A percentile compares a stretch with the other conserved stretches of the same genome.
Conservation (phyloP, 1,139 yeast species). For the Geotrichum restrictum region DNA sequence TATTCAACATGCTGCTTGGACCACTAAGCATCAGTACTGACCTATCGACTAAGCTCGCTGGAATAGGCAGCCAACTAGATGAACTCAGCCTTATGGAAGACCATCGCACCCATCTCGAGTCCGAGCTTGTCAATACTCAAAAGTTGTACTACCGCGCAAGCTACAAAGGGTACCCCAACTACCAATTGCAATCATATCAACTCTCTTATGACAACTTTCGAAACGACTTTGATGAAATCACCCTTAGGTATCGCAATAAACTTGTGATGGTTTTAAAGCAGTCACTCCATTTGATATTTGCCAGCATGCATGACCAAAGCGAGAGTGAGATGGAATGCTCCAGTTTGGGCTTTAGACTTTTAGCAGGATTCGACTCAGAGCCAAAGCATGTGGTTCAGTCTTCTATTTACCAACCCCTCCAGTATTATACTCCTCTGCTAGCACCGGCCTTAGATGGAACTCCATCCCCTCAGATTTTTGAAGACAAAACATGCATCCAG, state of each 20-base stretch:
- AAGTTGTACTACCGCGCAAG: conserved; percentile 20
- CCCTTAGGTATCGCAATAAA: conserved; percentile 19
- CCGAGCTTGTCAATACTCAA: conserved; percentile 20
- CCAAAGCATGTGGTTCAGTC: conserved; percentile 19
- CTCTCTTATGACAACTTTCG: conserved; percentile 17
- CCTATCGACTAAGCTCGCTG: conserved; percentile 12
- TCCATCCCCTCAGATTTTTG: background rate
- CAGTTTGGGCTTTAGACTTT: conserved; percentile 16
- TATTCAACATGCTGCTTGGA: conserved; percentile 16
- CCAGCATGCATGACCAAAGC: conserved; percentile 19
- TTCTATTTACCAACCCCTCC: conserved; percentile 15
- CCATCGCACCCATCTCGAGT: conserved; percentile 16
- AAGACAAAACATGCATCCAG: conserved; percentile 6
- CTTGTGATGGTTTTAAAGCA: conserved; percentile 20
- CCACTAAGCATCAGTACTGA: conserved; percentile 18
- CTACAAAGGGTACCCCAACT: conserved; percentile 19
- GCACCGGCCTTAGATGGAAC: conserved; percentile 7
- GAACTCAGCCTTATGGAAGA: conserved; percentile 19
- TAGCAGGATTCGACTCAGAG: conserved; percentile 20
- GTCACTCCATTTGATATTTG: conserved; percentile 15
- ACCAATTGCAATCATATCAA: conserved; percentile 20
- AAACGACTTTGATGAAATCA: conserved; percentile 20
- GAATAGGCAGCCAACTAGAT: conserved; percentile 16
- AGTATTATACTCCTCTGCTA: conserved; percentile 11
- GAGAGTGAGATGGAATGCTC: conserved; percentile 18